Conservation (phyloP, 2,329 filamentous ascomycete genomes). For the Colletotrichum australisinense region DNA sequence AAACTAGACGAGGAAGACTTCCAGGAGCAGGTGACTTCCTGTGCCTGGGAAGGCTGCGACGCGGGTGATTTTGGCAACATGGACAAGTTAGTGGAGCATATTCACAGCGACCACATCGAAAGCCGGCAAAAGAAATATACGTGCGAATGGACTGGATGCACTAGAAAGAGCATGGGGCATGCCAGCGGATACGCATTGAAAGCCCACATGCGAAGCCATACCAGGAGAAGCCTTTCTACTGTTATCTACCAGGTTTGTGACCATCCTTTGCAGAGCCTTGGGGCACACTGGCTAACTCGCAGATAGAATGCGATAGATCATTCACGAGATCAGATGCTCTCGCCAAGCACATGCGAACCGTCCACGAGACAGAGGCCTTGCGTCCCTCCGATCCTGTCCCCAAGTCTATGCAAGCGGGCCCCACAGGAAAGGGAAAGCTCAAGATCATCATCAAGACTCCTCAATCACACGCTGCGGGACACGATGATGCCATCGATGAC, state of each 20-base stretch:
- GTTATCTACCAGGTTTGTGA: slow-evolving; percentile 84
- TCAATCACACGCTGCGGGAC: slow-evolving; percentile 66
- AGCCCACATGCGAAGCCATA: slow-evolving; percentile 98
- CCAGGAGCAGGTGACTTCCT: slow-evolving; percentile 81
- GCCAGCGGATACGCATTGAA: slow-evolving; percentile 96
- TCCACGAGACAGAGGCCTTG: slow-evolving; percentile 95
- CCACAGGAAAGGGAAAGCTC: slow-evolving; percentile 61
- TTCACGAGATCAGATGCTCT: slow-evolving; percentile 97
- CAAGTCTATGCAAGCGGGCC: slow-evolving; percentile 70
- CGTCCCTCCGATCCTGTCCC: slow-evolving; percentile 82
- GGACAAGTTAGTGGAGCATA: slow-evolving; percentile 84
- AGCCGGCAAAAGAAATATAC: slow-evolving; percentile 95
- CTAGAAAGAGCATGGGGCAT: slow-evolving; percentile 88
- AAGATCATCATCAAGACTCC: slow-evolving; percentile 74
- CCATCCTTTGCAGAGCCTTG: neutral
- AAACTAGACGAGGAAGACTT: slow-evolving; percentile 79
- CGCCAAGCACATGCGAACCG: slow-evolving; percentile 98
- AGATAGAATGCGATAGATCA: slow-evolving; percentile 90
- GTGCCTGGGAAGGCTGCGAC: slow-evolving; percentile 81
- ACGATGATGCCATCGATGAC: slow-evolving; percentile 66
- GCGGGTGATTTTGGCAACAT: slow-evolving; percentile 81
- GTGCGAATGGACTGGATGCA: slow-evolving; percentile 96
- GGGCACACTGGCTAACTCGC: slow-evolving; percentile 36
- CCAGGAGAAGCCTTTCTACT: slow-evolving; percentile 99
- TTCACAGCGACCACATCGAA: slow-evolving; percentile 94